Base-by-base conservation (phyloP, 2,329 filamentous ascomycete genomes). In the Aspergillus ochraceoroseus region DNA sequence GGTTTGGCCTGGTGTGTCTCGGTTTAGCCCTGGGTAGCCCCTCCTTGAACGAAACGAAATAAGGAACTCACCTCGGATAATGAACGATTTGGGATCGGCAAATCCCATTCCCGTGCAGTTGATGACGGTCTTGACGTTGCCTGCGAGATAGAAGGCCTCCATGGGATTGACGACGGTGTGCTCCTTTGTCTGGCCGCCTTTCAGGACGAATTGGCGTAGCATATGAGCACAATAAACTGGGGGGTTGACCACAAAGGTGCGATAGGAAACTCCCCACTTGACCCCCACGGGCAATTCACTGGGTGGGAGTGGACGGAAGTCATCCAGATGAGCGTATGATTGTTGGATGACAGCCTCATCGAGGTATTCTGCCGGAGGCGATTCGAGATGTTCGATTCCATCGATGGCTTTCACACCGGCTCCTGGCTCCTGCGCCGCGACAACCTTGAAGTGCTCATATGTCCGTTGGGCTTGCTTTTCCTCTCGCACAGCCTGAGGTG, bases 91-190 rank as follows among this genome's bases (percentile, higher is more conserved):
- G 2, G 61, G 56, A 54, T 72, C 70, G 1, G 47, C 52, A 46
- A 72, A 66, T 3, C 69, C 69, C 43, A 60, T 44, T 1, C 70
- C 70, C 0, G 66, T 68, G 45, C 67, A 70, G 51, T 72, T 72
- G 0, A 72, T 62, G 14, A 71, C 65, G 1, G 63, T 62, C 37
- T 40, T 52, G 1, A 68, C 60, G 47, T 58, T 55, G 1, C 13
- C 30, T 1, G 52, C 58, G 9, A 70, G 32, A 22, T 56, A 47
- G 38, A 71, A 70, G 5, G 61, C 68, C 43, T 70, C 66, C 19
- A 48, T 49, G 25, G 55, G 32, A 46, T 54, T 52, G 2, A 41
- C 52, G 1, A 62, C 49, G 4, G 48, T 55, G 52, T 58, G 61
- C 41, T 53, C 44, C 19, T 30, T 56, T 7, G 44, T 54, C 32